Base-by-base conservation (phyloP, 148 eudicot genomes). In the Rhododendron griersonianum region DNA sequence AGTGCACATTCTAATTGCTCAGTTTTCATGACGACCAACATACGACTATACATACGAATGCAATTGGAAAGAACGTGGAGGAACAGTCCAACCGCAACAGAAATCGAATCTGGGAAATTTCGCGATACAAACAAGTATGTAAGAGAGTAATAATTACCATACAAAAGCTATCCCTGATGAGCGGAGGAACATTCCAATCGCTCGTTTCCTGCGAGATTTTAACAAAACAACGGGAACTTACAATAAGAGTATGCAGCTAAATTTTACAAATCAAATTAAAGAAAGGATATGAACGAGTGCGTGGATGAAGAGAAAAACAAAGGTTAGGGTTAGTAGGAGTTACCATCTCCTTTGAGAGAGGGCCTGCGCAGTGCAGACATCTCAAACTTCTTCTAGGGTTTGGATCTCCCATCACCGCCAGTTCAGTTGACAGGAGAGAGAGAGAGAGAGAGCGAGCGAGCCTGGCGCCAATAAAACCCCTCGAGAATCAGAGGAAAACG, bases 351-450 rank as follows among this genome's bases (percentile, higher is more conserved):
- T 96, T 95, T 9, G 96, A 83, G 48, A 96, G 95, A 89, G 96
- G 98, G n/a, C 96, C 98, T 74, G 98, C 98, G 79, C 96, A 96
- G 89, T 93, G 96, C 13, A 90, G 92, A 84, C 98, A 95, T 85
- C 92, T 87, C 25, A 90, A 21, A 30, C 55, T 44, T 63, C 25
- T 86, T 81, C 83, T 82, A 84, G 91, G 87, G 80, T 82, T 83
- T 74, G 82, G 39, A 85, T 85, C 91, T 47, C 81, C 91, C 91
- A 87, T 85, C 83, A 28, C 63, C 53, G 14, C 53, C n/a, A 14
- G 11, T 2, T 11, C 19, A 3, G 53, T 57, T n/a, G 14, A 2
- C 67, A 3, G 2, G 14, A n/a, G 30, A n/a, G 33, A 18, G 63
- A 57, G n/a, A 57, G 63, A 57, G n/a, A 57, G 63, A 9, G 71